phyloP scores from a whole-genome alignment of 2,329 filamentous ascomycete species.

The Fusarium tuaranense region DNA sequence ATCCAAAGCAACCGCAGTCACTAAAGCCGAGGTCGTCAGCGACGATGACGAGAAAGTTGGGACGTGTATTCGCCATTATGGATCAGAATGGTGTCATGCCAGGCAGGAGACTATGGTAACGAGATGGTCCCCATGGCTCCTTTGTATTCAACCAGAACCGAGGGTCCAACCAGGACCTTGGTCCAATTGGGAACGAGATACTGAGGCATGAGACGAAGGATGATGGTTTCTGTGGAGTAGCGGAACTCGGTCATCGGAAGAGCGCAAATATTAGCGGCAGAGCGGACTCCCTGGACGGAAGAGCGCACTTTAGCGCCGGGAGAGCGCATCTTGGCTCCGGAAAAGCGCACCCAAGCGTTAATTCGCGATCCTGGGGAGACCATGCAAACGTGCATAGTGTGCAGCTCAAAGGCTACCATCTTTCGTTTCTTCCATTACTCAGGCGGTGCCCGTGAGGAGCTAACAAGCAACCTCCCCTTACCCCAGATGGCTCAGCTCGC shows the following conservation, averaged over 20 bases:
- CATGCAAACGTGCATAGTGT: neutral
- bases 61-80: constrained; percentile 53
- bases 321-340: neutral
- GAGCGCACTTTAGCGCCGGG: neutral
- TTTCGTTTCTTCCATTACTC: neutral
- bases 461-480: neutral
- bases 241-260: neutral
- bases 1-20: constrained; percentile 47
- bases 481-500: neutral
- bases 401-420: neutral
- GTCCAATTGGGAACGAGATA: neutral
- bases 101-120: neutral
- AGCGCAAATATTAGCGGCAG: neutral
- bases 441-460: neutral
- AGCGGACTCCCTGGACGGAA: neutral
- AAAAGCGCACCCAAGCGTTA: neutral
- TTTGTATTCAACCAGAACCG: neutral
- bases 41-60: constrained; percentile 51
- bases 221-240: neutral
- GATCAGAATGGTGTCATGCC: constrained; percentile 48
- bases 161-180: neutral
- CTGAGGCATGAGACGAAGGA: neutral
- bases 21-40: constrained; percentile 51
- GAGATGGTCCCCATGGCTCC: neutral
- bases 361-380: neutral